phyloP scores from a whole-genome alignment of 192 early-diverging fungal genomes.

The Backusella australiensis region DNA sequence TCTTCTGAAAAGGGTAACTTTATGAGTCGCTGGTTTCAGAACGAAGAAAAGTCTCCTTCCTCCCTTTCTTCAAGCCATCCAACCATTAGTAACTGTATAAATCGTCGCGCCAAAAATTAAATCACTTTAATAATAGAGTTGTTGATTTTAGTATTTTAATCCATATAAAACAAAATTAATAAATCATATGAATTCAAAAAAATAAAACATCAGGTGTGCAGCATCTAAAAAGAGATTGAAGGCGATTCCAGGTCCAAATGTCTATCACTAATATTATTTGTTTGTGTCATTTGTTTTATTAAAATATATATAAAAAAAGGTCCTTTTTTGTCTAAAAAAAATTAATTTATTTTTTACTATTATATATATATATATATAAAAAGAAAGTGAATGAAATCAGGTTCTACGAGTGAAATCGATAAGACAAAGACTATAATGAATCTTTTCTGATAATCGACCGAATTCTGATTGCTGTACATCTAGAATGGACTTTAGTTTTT shows the following conservation, averaged over 20 bases:
- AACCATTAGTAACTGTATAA: not conserved
- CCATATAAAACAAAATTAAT: not conserved
- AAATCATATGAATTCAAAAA: not conserved
- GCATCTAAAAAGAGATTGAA: not conserved
- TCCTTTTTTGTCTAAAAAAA: not conserved
- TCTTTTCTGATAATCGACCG: constrained; percentile 36
- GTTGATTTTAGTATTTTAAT: not conserved
- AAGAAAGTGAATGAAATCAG: constrained; percentile 7
- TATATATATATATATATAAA: not conserved
- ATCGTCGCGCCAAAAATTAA: not conserved
- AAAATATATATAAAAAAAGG: not conserved
- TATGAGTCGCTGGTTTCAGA: not conserved
- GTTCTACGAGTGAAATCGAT: constrained; percentile 41
- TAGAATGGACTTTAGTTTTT: constrained; percentile 41
- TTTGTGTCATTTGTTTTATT: not conserved
- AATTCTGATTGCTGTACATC: constrained; percentile 26
- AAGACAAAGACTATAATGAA: constrained; percentile 43
- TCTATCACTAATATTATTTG: not conserved
- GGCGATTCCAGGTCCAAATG: not conserved
- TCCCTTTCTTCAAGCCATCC: not conserved
- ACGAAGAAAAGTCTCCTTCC: not conserved
- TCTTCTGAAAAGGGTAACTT: not conserved
- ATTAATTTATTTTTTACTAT: not conserved
- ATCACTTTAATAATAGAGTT: not conserved
- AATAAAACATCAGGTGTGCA: not conserved